Conservation (phyloP, 805 yeast species). For the Candida orba region DNA sequence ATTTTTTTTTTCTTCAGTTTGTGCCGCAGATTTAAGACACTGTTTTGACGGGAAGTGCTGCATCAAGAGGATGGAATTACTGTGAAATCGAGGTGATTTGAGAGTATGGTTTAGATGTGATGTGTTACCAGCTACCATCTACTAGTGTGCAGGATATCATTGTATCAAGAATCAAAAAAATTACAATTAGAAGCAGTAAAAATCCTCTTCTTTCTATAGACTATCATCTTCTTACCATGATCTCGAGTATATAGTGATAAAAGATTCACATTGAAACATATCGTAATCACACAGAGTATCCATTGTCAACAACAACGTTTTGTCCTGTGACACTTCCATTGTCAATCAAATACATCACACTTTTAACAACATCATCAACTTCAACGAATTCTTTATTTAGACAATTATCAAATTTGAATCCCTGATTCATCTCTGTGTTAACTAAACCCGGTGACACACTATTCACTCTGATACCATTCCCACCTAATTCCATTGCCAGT, state of each 20-base stretch:
- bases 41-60: too few relatives aligned
- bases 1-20: neutral
- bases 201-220: neutral
- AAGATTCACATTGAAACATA: too few relatives aligned
- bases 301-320: slow-evolving; percentile 25
- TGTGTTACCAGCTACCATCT: too few relatives aligned
- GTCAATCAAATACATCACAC: slow-evolving; percentile 18
- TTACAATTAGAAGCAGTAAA: too few relatives aligned
- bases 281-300: slow-evolving; percentile 14
- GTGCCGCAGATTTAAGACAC: too few relatives aligned
- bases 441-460: slow-evolving; percentile 63
- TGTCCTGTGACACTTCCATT: slow-evolving; percentile 26
- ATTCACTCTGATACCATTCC: slow-evolving; percentile 51
- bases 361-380: slow-evolving; percentile 18
- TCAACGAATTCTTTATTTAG: slow-evolving; percentile 14
- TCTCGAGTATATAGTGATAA: too few relatives aligned
- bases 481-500: slow-evolving; percentile 52
- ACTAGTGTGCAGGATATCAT: too few relatives aligned
- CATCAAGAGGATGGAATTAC: too few relatives aligned
- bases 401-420: slow-evolving; percentile 14
- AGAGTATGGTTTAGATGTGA: too few relatives aligned
- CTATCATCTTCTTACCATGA: neutral
- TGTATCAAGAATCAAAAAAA: too few relatives aligned
- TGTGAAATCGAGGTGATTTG: too few relatives aligned
- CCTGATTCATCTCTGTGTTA: slow-evolving; percentile 53